Evolutionary conservation across 1,284 basidiomycete species (phyloP).

Genomic region (Irpex lacteus): DNA sequence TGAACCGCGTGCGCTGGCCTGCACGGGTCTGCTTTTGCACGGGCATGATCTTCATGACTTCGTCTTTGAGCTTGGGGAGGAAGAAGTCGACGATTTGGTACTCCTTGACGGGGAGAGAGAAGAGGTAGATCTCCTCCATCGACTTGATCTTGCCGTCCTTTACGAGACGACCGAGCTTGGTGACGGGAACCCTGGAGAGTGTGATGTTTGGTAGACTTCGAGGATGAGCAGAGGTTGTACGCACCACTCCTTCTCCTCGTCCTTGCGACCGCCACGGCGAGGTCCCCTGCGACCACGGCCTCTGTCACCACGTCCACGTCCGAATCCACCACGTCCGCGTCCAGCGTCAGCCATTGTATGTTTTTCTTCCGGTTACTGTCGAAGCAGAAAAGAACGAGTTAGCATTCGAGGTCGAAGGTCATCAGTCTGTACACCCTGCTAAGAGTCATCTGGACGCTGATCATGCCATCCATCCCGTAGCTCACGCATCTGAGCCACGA

Average conservation of each 20-base stretch:
- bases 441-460: slow-evolving; percentile 15
- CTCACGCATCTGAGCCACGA: slow-evolving; percentile 2
- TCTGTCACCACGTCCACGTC: slow-evolving; percentile 85
- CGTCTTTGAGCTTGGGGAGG: slow-evolving; percentile 97
- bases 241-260: slow-evolving; percentile 99
- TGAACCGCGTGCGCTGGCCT: slow-evolving; percentile 99
- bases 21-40: slow-evolving; percentile 99
- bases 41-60: slow-evolving; percentile 99
- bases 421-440: neutral
- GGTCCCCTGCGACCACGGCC: slow-evolving; percentile 87
- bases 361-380: slow-evolving; percentile 22
- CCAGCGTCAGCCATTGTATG: slow-evolving; percentile 69
- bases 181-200: slow-evolving; percentile 85
- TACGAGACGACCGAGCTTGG: slow-evolving; percentile 98
- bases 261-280: slow-evolving; percentile 95
- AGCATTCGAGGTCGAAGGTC: no score
- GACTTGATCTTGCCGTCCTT: slow-evolving; percentile 99
- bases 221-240: slow-evolving; percentile 28
- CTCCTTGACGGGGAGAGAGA: slow-evolving; percentile 99
- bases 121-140: slow-evolving; percentile 99
- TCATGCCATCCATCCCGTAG: slow-evolving; percentile 20
- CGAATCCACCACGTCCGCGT: slow-evolving; percentile 82
- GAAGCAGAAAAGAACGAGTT: neutral
- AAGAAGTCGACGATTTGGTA: slow-evolving; percentile 98
- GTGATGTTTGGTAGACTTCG: neutral